These are phyloP conservation scores for Verticillium alfalfae DNA, from an alignment of 2,329 filamentous ascomycete species.

Conservation along the genomic window DNA sequence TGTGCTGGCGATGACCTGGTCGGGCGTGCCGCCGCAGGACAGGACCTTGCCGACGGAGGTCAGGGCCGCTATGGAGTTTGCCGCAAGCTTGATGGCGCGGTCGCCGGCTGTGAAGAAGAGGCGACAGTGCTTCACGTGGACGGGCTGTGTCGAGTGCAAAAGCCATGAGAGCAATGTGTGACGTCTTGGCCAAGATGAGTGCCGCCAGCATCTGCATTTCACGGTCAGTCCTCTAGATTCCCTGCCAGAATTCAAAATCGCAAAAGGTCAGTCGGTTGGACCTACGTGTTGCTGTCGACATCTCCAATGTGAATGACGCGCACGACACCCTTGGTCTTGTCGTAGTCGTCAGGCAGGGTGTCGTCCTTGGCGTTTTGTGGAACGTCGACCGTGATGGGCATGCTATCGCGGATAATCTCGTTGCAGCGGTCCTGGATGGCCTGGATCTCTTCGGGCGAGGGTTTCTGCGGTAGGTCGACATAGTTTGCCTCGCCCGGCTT, in stretches of 20 bases:
- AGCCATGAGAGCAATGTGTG: conserved; percentile 21
- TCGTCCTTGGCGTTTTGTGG: conserved; percentile 17
- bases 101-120: conserved; percentile 21
- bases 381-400: conserved; percentile 16
- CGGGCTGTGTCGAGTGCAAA: conserved; percentile 18
- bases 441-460: conserved; percentile 15
- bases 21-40: conserved; percentile 15
- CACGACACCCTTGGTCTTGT: conserved; percentile 20
- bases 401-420: conserved; percentile 16
- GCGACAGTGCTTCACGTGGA: conserved; percentile 23
- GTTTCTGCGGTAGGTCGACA: conserved; percentile 21
- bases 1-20: conserved; percentile 13
- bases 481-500: conserved; percentile 20
- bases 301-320: conserved; percentile 21
- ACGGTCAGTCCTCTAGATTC: neutral
- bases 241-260: neutral
- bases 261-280: neutral
- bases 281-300: conserved; percentile 21
- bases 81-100: conserved; percentile 17
- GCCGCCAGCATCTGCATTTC: conserved; percentile 20
- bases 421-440: conserved; percentile 18
- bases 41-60: conserved; percentile 16
- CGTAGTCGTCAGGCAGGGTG: conserved; percentile 20
- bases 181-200: conserved; percentile 24
- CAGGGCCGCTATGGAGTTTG: conserved; percentile 15